Evolutionary conservation across 176 grass and related monocot genomes (phyloP), one percentile per base, ranked within the genome.

Genomic region (Aechmea fasciata): DNA sequence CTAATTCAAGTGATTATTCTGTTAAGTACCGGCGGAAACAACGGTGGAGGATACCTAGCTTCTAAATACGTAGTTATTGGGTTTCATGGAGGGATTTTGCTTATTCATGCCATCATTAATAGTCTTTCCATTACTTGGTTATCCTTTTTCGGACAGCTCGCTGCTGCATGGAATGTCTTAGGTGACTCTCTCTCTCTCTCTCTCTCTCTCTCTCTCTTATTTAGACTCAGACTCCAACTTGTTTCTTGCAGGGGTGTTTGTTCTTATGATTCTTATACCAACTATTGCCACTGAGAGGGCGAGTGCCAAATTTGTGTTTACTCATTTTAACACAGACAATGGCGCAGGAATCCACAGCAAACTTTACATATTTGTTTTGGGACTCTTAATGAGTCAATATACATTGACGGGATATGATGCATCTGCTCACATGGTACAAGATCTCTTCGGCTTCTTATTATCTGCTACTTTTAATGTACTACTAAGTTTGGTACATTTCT

Each of bases 371-470:
- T 93, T 86, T 18, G 79, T 90, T 26, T 83, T 99, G 11, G 89
- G 94, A 2, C 82, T 99, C 41, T 64, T 99, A 48, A 93, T 93
- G 94, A 99, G 89, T 84, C 90, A 90, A 77, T 99, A 93, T 71
- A 87, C 87, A 4, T 76, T 99, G 18, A 59, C 65, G 1, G 94
- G 94, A 66, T 99, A 99, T 66, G 94, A 99, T 52, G 89, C 89
- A 8, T 99, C 89, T 1, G 94, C 89, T 2, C 87, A 93, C 71
- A 86, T 99, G 94, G 93, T 91, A 85, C 53, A 26, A 23, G n/a
- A 59, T 20, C 18, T 6, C 14, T 57, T 17, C 18, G 8, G 18
- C 14, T 59, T 18, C 3, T 59, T 7, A 41, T 41, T 41, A 41
- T 41, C 33, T 41, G 33, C 33, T 41, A 41, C 33, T 57, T 59